A percentile compares a stretch with the other conserved stretches of the same genome.
Evolutionary conservation across 169 alveolate species (phyloP).

Genomic region (Plasmodium sp.): DNA sequence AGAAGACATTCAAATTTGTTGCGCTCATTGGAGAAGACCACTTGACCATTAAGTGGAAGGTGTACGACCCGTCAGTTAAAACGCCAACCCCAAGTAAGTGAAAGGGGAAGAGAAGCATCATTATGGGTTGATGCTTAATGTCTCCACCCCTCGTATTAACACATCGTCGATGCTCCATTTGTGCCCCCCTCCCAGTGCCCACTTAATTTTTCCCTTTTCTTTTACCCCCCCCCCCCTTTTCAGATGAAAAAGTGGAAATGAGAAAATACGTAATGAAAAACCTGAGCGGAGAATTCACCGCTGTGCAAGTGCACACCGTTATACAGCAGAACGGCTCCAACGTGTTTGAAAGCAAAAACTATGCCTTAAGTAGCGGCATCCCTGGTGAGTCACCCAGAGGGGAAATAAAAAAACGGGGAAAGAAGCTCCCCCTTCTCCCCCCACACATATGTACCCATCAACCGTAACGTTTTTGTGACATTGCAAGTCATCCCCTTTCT

Average conservation of each 20-base stretch:
- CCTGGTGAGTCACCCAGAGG: conserved; percentile 2
- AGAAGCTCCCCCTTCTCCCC: not conserved
- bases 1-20: conserved; percentile 27
- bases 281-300: not conserved
- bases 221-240: not conserved
- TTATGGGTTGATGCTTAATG: not conserved
- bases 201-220: not conserved
- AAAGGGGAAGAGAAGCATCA: not conserved
- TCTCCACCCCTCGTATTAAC: not conserved
- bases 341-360: conserved; percentile 20
- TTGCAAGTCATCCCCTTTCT: not conserved
- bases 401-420: no score
- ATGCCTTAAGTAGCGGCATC: conserved; percentile 4
- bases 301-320: conserved; percentile 3
- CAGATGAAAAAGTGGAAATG: not conserved
- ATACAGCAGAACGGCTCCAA: not conserved
- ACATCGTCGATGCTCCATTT: not conserved
- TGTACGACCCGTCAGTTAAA: not conserved
- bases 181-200: not conserved
- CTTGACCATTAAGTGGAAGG: conserved; percentile 18
- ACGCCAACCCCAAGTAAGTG: not conserved
- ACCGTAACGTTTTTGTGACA: not conserved
- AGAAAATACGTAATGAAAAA: not conserved
- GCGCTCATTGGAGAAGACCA: not conserved
- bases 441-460: not conserved